Percentiles rank a stretch among this genome's conserved stretches.
Conservation (phyloP, 2,329 filamentous ascomycete species). For the Cadophora luteo-olivacea region DNA sequence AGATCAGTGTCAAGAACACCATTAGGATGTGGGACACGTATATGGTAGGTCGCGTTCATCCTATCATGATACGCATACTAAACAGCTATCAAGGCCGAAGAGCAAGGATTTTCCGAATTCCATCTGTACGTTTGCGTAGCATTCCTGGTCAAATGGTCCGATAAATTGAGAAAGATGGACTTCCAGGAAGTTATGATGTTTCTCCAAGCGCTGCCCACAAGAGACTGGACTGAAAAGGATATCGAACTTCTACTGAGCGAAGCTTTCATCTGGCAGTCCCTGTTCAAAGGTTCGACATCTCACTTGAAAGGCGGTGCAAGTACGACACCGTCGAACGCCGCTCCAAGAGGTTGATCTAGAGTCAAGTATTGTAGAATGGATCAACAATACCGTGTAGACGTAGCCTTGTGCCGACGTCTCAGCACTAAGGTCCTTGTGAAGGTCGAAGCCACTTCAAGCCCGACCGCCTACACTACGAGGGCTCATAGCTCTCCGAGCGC, state of each 20-base stretch:
- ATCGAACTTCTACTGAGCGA: slow-evolving; percentile 95
- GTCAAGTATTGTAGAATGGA: neutral
- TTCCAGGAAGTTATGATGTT: slow-evolving; percentile 99
- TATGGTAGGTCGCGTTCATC: slow-evolving; percentile 68
- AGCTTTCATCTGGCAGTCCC: slow-evolving; percentile 97
- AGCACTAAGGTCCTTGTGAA: too few species aligned
- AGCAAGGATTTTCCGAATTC: slow-evolving; percentile 97
- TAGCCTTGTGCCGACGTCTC: neutral
- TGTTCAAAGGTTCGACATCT: slow-evolving; percentile 93
- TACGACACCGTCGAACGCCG: slow-evolving; percentile 42
- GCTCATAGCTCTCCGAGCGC: neutral
- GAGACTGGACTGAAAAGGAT: slow-evolving; percentile 96
- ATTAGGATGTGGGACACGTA: slow-evolving; percentile 99
- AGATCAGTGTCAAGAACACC: slow-evolving; percentile 94
- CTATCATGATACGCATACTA: slow-evolving; percentile 6
- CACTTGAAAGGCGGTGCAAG: slow-evolving; percentile 70
- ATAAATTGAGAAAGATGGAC: slow-evolving; percentile 94
- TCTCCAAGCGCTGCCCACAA: slow-evolving; percentile 89
- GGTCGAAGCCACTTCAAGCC: neutral
- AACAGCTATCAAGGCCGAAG: slow-evolving; percentile 75
- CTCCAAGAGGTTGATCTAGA: slow-evolving; percentile 23
- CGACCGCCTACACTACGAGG: neutral
- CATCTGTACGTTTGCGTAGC: slow-evolving; percentile 98
- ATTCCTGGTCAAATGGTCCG: slow-evolving; percentile 98
- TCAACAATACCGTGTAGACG: neutral